phyloP scores from a whole-genome alignment of 345 rosid species.

The Syzygium aromaticum region DNA sequence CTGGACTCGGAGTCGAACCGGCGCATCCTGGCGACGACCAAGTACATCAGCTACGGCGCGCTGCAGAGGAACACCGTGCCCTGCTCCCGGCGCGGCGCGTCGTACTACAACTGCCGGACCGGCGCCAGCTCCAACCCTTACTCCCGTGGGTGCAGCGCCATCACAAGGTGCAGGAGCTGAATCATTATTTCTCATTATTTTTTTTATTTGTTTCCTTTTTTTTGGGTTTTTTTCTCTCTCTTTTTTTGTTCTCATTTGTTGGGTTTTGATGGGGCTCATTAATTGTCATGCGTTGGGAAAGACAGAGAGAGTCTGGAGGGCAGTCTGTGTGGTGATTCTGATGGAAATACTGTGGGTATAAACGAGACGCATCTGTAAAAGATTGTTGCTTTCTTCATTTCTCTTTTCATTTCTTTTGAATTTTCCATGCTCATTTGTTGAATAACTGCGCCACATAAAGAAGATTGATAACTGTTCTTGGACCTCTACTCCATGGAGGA shows the following conservation, averaged over 20 bases:
- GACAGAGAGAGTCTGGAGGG: not conserved
- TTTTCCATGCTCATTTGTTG: not conserved
- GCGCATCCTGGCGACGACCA: conserved; percentile 69
- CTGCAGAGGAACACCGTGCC: conserved; percentile 86
- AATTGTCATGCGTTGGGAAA: not conserved
- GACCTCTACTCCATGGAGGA: not conserved
- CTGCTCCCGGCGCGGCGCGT: conserved; percentile 88
- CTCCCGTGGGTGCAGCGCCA: conserved; percentile 74
- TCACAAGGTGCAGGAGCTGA: conserved; percentile 81
- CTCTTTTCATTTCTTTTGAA: not conserved
- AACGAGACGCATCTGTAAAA: not conserved
- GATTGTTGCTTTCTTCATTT: not conserved
- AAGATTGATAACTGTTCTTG: not conserved
- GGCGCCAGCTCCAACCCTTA: conserved; percentile 87
- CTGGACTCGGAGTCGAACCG: conserved; percentile 75
- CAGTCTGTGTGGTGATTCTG: not conserved
- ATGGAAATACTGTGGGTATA: not conserved
- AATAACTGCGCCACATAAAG: not conserved
- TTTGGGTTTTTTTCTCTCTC: not conserved
- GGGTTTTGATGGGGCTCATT: not conserved
- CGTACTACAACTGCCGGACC: conserved; percentile 83
- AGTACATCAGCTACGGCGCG: conserved; percentile 87
- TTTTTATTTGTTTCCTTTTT: not conserved
- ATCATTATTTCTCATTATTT: not conserved
- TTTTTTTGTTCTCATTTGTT: not conserved